Evolutionary conservation across 169 alveolate genomes (phyloP), one percentile per base, ranked within the genome.

Genomic region (Babesia gibsoni): DNA sequence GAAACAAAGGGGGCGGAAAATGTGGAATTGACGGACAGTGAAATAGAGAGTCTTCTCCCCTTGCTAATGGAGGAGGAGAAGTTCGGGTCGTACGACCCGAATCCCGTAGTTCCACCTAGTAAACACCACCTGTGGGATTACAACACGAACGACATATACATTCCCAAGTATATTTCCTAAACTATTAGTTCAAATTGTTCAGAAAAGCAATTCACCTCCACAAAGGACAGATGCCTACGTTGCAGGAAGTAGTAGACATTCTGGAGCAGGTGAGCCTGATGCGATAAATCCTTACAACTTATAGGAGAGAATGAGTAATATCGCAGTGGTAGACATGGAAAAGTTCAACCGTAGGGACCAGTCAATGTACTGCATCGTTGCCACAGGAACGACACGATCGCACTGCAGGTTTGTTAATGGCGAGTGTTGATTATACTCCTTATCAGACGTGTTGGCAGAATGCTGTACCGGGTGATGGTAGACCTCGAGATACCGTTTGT

Each of bases 211-310:
- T 89, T 29, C 87, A 84, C 41, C 52, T 89, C 29, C 67, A 54
- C 35, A 83, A 89, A 63, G 94, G 94, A 23, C 56, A 69, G 48
- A 89, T 89, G 91, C 94, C 94, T 7, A 82, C 92, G 14, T 58
- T 89, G 32, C 84, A 89, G 65, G 90, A 89, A 46, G 56, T 89
- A 18, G 83, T 89, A 16, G 83, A 74, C 27, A 89, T 89, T 25
- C 75, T 89, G 52, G 88, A 89, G 50, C 90, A 89, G 89, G 94
- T 88, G 59, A 43, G 56, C 18, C n/a, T 8, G 30, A 1, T n/a
- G 16, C n/a, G 9, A 3, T 8, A 0, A 20, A 45, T 22, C 75
- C 32, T 6, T 43, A 77, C 22, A 37, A 16, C 27, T 6, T 23
- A 1, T 46, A 83, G 90, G 90, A 83, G 35, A 83, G 72, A 14